phyloP scores from a whole-genome alignment of 2,329 filamentous ascomycete genomes.

The Aplosporella prunicola region DNA sequence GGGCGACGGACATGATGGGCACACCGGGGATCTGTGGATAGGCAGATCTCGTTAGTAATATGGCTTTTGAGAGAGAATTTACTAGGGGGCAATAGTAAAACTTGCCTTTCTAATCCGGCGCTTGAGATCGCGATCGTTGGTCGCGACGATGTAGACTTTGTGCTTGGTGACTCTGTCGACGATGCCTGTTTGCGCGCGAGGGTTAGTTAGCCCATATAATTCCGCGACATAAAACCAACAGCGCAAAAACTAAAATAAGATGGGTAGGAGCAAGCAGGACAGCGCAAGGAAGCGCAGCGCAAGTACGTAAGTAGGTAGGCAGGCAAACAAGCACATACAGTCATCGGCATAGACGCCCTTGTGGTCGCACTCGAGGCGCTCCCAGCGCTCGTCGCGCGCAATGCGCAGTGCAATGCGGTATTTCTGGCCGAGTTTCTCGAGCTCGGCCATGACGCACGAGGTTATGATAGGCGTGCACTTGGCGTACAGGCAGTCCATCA shows the following conservation, averaged over 20 bases:
- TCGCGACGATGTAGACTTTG: conserved; percentile 38
- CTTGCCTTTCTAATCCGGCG: conserved; percentile 76
- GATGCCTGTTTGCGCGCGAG: conserved; percentile 12
- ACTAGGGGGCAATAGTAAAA: no score
- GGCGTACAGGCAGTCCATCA: conserved; percentile 92
- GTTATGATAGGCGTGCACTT: conserved; percentile 87
- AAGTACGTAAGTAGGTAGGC: conserved; percentile 32
- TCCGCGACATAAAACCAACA: background rate
- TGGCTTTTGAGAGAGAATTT: no score
- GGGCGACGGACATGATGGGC: conserved; percentile 69
- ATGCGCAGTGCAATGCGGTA: conserved; percentile 81
- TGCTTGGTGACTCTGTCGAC: conserved; percentile 38
- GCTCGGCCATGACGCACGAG: conserved; percentile 68
- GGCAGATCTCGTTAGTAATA: no score
- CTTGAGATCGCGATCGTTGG: conserved; percentile 65
- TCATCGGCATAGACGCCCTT: conserved; percentile 84
- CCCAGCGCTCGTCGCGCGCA: conserved; percentile 81
- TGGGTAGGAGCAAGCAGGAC: background rate
- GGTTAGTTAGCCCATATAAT: background rate
- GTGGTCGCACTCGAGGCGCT: conserved; percentile 79
- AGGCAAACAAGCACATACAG: conserved; percentile 40
- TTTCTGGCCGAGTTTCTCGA: conserved; percentile 79
- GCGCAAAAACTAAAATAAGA: background rate
- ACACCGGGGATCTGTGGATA: conserved; percentile 67
- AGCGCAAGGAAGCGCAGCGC: background rate